phyloP scores from a whole-genome alignment of 2,329 filamentous ascomycete genomes.

The Fusarium sp. region DNA sequence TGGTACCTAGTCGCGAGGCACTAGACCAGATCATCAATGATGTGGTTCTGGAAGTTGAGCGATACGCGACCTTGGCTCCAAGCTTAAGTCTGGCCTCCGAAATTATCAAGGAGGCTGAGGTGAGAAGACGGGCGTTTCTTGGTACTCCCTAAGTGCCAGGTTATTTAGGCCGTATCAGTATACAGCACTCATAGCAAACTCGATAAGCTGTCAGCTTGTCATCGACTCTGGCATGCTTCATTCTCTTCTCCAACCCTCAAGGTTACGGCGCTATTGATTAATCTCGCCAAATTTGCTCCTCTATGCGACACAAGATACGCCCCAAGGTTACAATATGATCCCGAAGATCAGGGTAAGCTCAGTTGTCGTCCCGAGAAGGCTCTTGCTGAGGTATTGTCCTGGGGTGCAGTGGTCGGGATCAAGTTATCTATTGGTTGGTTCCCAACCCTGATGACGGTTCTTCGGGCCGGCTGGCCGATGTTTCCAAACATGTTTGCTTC shows the following conservation, averaged over 20 bases:
- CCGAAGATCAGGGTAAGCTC: constrained; percentile 10
- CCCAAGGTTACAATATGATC: constrained; percentile 3
- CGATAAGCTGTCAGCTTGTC: not conserved
- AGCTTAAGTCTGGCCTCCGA: constrained; percentile 82
- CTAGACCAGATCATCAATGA: constrained; percentile 83
- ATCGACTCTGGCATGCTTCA: not conserved
- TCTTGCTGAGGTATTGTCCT: constrained; percentile 25
- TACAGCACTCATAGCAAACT: constrained; percentile 2
- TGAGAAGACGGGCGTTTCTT: constrained; percentile 74
- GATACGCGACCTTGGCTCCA: constrained; percentile 79
- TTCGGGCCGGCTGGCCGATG: constrained; percentile 39
- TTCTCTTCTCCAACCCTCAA: not conserved
- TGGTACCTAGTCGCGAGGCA: constrained; percentile 68
- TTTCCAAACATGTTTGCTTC: constrained; percentile 17
- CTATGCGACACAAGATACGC: not conserved
- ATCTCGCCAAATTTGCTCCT: not conserved
- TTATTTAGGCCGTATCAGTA: not conserved
- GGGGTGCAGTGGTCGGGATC: constrained; percentile 24
- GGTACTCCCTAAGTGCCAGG: constrained; percentile 54
- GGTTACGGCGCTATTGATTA: constrained; percentile 2
- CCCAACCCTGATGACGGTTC: constrained; percentile 27
- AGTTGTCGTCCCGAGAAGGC: constrained; percentile 20
- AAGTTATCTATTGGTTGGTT: constrained; percentile 35
- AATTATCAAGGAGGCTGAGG: constrained; percentile 83
- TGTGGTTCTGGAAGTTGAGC: constrained; percentile 80